These are phyloP conservation scores for Hymenochaete sp. DNA, from an alignment of 1,284 basidiomycete genomes.

Conservation along the genomic window DNA sequence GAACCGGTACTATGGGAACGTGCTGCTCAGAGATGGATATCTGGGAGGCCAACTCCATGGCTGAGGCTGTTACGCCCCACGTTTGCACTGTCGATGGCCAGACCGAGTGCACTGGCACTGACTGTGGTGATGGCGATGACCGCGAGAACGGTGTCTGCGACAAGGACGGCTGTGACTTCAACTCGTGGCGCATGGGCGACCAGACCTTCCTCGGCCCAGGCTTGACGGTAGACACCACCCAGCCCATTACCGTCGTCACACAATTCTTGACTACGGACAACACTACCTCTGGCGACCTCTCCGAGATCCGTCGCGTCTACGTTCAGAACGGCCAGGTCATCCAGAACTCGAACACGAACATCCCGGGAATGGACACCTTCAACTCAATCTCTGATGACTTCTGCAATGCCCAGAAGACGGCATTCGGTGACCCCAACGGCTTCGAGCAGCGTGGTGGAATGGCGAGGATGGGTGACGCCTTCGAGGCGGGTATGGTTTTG, in stretches of 20 bases:
- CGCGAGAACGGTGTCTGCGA: constrained; percentile 21
- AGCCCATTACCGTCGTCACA: constrained; percentile 45
- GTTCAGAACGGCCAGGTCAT: constrained; percentile 44
- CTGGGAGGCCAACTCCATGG: constrained; percentile 26
- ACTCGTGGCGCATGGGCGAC: constrained; percentile 26
- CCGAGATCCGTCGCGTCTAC: constrained; percentile 45
- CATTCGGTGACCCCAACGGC: constrained; percentile 35
- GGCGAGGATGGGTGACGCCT: constrained; percentile 34
- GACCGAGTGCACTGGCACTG: constrained; percentile 19
- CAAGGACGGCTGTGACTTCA: constrained; percentile 27
- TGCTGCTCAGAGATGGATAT: constrained; percentile 25
- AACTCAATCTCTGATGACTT: constrained; percentile 35
- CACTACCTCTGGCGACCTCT: constrained; percentile 36
- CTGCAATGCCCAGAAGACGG: constrained; percentile 37
- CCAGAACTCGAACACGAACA: constrained; percentile 38
- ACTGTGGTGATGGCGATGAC: constrained; percentile 17
- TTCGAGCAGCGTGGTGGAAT: constrained; percentile 41
- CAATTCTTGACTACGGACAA: constrained; percentile 44
- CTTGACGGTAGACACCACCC: constrained; percentile 23
- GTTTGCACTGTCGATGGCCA: constrained; percentile 21
- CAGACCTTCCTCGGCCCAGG: constrained; percentile 21
- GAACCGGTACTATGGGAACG: constrained; percentile 20
- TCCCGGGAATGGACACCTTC: constrained; percentile 32
- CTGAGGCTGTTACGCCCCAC: constrained; percentile 24
- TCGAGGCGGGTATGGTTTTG: constrained; percentile 44